These are phyloP conservation scores for Botryotinia calthae DNA, from an alignment of 2,329 filamentous ascomycete genomes.

Conservation along the genomic window DNA sequence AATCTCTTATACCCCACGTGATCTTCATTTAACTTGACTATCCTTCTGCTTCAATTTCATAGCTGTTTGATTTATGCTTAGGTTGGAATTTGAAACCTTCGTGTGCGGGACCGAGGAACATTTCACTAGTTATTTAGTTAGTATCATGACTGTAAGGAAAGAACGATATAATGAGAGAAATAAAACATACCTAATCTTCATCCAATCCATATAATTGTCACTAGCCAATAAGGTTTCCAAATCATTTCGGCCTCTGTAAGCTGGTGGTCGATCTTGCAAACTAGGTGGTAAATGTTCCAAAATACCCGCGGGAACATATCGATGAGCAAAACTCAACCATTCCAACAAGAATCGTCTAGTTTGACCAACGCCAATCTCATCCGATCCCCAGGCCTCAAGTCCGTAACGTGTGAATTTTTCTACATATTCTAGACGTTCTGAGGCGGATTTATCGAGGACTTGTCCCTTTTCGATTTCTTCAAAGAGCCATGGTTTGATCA, in stretches of 20 bases:
- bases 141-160: not conserved
- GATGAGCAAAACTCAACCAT: slow-evolving; percentile 89
- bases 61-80: slow-evolving; percentile 95
- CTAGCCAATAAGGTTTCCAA: slow-evolving; percentile 91
- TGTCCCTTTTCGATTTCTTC: slow-evolving; percentile 91
- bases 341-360: slow-evolving; percentile 91
- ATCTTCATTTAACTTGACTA: slow-evolving; percentile 34
- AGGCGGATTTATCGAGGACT: slow-evolving; percentile 91
- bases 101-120: slow-evolving; percentile 92
- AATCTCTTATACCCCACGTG: no score
- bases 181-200: slow-evolving; percentile 83
- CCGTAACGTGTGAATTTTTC: slow-evolving; percentile 90
- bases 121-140: slow-evolving; percentile 63
- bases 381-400: slow-evolving; percentile 90
- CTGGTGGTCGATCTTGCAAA: slow-evolving; percentile 85
- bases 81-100: slow-evolving; percentile 91
- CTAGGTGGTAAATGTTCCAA: slow-evolving; percentile 84
- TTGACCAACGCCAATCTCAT: slow-evolving; percentile 88
- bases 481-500: slow-evolving; percentile 98
- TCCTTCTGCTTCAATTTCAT: slow-evolving; percentile 77
- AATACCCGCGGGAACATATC: slow-evolving; percentile 87
- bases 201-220: slow-evolving; percentile 94
- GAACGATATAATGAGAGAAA: not conserved
- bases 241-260: slow-evolving; percentile 80
- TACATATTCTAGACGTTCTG: slow-evolving; percentile 79